Evolutionary conservation across 2,329 filamentous ascomycete species (phyloP), one percentile per base, ranked within the genome.

Genomic region (Apiospora saccharicola): DNA sequence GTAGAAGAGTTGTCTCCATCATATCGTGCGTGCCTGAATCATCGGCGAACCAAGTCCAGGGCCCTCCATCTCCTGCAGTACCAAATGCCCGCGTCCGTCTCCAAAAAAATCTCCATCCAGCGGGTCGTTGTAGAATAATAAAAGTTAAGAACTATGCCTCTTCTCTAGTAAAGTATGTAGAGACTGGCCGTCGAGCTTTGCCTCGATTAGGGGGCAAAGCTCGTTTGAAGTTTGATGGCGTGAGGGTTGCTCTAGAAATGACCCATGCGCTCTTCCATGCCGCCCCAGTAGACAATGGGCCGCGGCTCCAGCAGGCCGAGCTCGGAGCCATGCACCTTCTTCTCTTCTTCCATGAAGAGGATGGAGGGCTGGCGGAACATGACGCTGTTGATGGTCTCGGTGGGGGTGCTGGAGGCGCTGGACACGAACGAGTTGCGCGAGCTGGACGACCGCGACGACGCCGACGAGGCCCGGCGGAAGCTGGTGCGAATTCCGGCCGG

Each of bases 201-300:
- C 34, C 30, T 64, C 57, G 19, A 34, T 64, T n/a, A 1, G 10
- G 30, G 26, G 14, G 30, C 53, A 41, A 64, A 24, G 19, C 57
- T 64, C 19, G 57, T 22, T 13, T 34, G 19, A 41, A 22, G 16
- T 37, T 22, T 22, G 53, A 37, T 61, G 53, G 53, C 34, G 14
- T 30, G 24, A 57, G 30, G n/a, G n/a, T 14, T 22, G 34, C 57
- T 64, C 75, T 78, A 82, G 47, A 85, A 80, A 41, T 81, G 82
- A 61, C 83, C 82, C 79, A 91, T 89, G 70, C 89, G 85, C 82
- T 91, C 90, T 81, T 91, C 90, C 68, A 91, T 80, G 51, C 90
- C 88, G 75, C 87, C 88, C 86, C 89, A 91, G 81, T 90, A 91
- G 70, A 90, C 88, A 47, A 90, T 85, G 14, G 90, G 90, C 61